Base-by-base conservation (phyloP, 495 filamentous ascomycete species). In the Viridothelium virens region DNA sequence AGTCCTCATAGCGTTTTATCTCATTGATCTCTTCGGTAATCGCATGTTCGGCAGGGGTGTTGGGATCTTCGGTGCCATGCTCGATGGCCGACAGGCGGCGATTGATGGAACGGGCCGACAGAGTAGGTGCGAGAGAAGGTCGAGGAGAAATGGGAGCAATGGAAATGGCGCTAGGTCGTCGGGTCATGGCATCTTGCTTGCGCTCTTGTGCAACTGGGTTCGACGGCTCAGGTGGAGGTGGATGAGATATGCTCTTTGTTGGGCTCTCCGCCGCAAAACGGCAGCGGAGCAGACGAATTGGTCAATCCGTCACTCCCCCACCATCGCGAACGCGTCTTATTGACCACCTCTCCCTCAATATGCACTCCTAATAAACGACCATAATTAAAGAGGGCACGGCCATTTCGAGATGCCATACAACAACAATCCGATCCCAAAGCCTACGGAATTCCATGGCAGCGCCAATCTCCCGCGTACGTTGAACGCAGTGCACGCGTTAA, bases 1-100 rank as follows among this genome's bases (percentile, higher is more conserved):
- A 98, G 73, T 91, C 87, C 79, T 97, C 94, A 79, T 98, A 98
- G 77, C 95, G 85, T 77, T 96, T 96, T 74, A 98, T 97, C 79
- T 96, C 89, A 56, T 88, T 93, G 71, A 98, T 96, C 79, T 98
- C 94, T 74, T 98, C 93, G 56, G 90, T 86, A 70, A 96, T 89
- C 16, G 75, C 69, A 72, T 77, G 65, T 64, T 80, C 79, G n/a
- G 78, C 76, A 48, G 73, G 72, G 61, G 73, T 73, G 39, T 75
- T 73, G 18, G 74, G 73, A 63, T 80, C 77, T 66, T 77, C 79
- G 46, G 87, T 82, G 64, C 83, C 84, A 61, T 79, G 82, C 71
- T 85, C 89, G 72, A 89, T 81, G 46, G 86, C 86, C 61, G 92
- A 95, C 63, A 91, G 75, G 64, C 91, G 84, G 66, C 90, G 75